Percentiles rank a stretch among this genome's conserved stretches.
Conservation (phyloP, 1,139 yeast species). For the Saccharomycopsis phalli region DNA sequence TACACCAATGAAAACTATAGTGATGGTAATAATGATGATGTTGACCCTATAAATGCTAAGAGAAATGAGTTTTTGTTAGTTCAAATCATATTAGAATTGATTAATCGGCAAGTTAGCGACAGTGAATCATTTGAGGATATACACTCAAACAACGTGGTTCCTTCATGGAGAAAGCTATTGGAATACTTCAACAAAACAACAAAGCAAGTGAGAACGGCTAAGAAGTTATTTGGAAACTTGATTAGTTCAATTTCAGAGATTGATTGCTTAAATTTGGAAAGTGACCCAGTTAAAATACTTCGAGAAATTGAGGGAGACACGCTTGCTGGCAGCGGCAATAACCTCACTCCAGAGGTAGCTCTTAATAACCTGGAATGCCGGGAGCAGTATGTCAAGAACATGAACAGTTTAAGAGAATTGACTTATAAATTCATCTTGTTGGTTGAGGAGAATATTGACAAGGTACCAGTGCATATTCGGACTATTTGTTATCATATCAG, state of each 20-base stretch:
- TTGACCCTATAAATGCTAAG: no score
- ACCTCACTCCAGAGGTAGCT: slow-evolving; percentile 54
- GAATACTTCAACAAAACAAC: slow-evolving; percentile 49
- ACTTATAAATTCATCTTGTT: slow-evolving; percentile 50
- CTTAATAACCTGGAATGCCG: slow-evolving; percentile 72
- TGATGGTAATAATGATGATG: no score
- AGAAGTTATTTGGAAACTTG: slow-evolving; percentile 45
- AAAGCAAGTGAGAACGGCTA: slow-evolving; percentile 49
- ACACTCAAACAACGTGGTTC: slow-evolving; percentile 17
- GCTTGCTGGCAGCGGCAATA: slow-evolving; percentile 35
- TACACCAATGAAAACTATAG: neutral
- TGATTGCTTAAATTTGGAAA: slow-evolving; percentile 60
- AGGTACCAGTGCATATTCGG: slow-evolving; percentile 58
- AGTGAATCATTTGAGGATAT: slow-evolving; percentile 23
- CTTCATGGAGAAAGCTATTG: slow-evolving; percentile 43
- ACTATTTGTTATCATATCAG: slow-evolving; percentile 32
- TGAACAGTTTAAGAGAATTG: slow-evolving; percentile 66
- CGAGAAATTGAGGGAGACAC: slow-evolving; percentile 34
- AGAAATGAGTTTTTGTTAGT: slow-evolving; percentile 73
- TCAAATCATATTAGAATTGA: slow-evolving; percentile 47
- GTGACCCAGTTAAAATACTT: slow-evolving; percentile 69
- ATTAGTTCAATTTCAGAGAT: slow-evolving; percentile 42
- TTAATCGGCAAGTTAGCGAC: slow-evolving; percentile 31
- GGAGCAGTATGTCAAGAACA: slow-evolving; percentile 56
- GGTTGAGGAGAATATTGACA: slow-evolving; percentile 34